phyloP scores from a whole-genome alignment of 371 early-diverging fungal genomes.

The Rhizomucor pusillus region DNA sequence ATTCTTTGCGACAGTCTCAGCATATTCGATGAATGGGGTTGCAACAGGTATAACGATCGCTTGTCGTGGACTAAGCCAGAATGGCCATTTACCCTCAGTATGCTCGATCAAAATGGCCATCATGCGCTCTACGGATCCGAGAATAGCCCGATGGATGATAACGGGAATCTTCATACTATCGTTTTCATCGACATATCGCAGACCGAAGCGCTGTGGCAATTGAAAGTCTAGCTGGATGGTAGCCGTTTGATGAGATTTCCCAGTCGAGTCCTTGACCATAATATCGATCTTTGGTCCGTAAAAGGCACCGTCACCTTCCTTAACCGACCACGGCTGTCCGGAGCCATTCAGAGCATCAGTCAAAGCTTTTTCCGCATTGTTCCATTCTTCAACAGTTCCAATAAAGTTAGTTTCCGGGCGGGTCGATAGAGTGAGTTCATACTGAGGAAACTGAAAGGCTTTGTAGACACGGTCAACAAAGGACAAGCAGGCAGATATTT shows the following conservation, averaged over 20 bases:
- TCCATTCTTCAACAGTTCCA: slow-evolving; percentile 92
- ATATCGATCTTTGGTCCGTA: slow-evolving; percentile 99
- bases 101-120: slow-evolving; percentile 94
- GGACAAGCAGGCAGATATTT: slow-evolving; percentile 81
- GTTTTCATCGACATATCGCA: slow-evolving; percentile 72
- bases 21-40: slow-evolving; percentile 47
- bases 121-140: slow-evolving; percentile 94
- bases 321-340: slow-evolving; percentile 84
- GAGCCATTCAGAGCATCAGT: slow-evolving; percentile 77
- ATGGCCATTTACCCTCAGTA: slow-evolving; percentile 92
- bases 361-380: slow-evolving; percentile 86
- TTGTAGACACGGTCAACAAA: slow-evolving; percentile 90
- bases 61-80: slow-evolving; percentile 99
- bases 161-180: slow-evolving; percentile 74
- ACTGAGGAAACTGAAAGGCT: slow-evolving; percentile 81
- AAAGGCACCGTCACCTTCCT: slow-evolving; percentile 99
- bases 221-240: slow-evolving; percentile 99
- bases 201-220: slow-evolving; percentile 85
- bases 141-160: slow-evolving; percentile 94
- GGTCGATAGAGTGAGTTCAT: slow-evolving; percentile 90
- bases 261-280: slow-evolving; percentile 92
- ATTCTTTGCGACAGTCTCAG: slow-evolving; percentile 35
- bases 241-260: slow-evolving; percentile 95
- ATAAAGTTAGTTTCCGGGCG: slow-evolving; percentile 92
- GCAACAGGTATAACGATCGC: slow-evolving; percentile 88